Percentiles rank a stretch among this genome's conserved stretches.
Conservation (phyloP, 2,329 filamentous ascomycete species). For the Trichoderma lentiforme region DNA sequence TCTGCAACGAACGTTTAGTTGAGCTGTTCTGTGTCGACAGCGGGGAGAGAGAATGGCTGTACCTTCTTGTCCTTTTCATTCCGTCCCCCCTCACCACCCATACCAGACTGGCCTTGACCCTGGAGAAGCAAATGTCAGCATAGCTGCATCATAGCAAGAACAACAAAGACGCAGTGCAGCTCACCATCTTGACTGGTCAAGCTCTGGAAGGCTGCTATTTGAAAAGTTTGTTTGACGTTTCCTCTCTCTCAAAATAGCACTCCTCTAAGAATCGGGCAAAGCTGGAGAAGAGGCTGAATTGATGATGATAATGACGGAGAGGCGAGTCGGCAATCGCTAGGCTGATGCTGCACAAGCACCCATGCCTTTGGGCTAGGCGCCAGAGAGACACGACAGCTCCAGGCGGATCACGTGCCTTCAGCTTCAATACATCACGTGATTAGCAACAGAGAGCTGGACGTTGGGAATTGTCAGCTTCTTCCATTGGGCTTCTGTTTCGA, state of each 20-base stretch:
- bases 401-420: slow-evolving; percentile 30
- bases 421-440: background rate
- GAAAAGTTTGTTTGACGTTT: background rate
- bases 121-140: slow-evolving; percentile 33
- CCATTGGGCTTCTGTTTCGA: background rate
- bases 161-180: slow-evolving; percentile 18
- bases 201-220: slow-evolving; percentile 28
- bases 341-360: slow-evolving; percentile 25
- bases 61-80: slow-evolving; percentile 96
- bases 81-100: slow-evolving; percentile 70
- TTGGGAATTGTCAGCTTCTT: background rate
- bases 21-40: background rate
- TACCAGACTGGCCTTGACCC: slow-evolving; percentile 85
- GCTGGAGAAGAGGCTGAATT: slow-evolving; percentile 9
- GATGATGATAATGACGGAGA: slow-evolving; percentile 7
- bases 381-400: slow-evolving; percentile 45
- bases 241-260: background rate
- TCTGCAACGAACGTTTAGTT: slow-evolving; percentile 52
- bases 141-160: background rate
- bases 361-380: slow-evolving; percentile 37
- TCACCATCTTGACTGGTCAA: slow-evolving; percentile 36
- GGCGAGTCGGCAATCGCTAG: slow-evolving; percentile 15
- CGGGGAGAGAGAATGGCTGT: slow-evolving; percentile 22
- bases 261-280: background rate
- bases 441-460: background rate